Conservation (phyloP, 2,329 filamentous ascomycete species). For the Fusarium fracticaudum region DNA sequence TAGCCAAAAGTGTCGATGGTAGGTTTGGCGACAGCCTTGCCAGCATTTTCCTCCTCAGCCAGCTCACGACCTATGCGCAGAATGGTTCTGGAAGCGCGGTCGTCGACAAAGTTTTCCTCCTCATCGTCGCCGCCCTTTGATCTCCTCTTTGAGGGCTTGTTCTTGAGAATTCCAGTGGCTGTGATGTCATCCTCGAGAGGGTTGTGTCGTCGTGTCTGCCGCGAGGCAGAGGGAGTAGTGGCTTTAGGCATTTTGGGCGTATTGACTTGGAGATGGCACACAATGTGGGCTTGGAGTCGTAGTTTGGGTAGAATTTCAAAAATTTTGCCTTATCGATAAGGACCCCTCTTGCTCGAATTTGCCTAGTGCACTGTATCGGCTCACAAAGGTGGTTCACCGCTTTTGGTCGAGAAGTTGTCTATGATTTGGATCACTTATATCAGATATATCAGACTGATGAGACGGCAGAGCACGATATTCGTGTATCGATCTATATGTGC, state of each 20-base stretch:
- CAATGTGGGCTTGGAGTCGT: slow-evolving; percentile 43
- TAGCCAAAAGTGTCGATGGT: slow-evolving; percentile 75
- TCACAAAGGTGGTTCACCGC: slow-evolving; percentile 44
- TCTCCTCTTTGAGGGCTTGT: slow-evolving; percentile 77
- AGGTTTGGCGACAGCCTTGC: slow-evolving; percentile 53
- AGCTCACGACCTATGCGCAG: slow-evolving; percentile 89
- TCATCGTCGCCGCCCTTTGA: slow-evolving; percentile 69
- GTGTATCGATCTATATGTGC: background rate
- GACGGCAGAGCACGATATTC: background rate
- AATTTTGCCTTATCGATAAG: slow-evolving; percentile 53
- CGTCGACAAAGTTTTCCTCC: slow-evolving; percentile 80
- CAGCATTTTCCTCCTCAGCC: slow-evolving; percentile 76
- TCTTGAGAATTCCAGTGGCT: slow-evolving; percentile 75
- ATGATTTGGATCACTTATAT: background rate
- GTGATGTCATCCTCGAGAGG: slow-evolving; percentile 90
- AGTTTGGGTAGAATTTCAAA: slow-evolving; percentile 46
- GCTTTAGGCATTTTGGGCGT: slow-evolving; percentile 79
- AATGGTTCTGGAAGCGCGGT: slow-evolving; percentile 88
- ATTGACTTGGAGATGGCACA: slow-evolving; percentile 29
- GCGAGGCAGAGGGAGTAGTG: slow-evolving; percentile 65
- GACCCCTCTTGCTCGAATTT: slow-evolving; percentile 47
- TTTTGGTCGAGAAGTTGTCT: slow-evolving; percentile 22
- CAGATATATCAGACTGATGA: background rate
- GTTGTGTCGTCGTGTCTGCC: slow-evolving; percentile 79
- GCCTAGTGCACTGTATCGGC: slow-evolving; percentile 39